Conservation (phyloP, 2,329 filamentous ascomycete genomes). For the Hirsutella rhossiliensis region DNA sequence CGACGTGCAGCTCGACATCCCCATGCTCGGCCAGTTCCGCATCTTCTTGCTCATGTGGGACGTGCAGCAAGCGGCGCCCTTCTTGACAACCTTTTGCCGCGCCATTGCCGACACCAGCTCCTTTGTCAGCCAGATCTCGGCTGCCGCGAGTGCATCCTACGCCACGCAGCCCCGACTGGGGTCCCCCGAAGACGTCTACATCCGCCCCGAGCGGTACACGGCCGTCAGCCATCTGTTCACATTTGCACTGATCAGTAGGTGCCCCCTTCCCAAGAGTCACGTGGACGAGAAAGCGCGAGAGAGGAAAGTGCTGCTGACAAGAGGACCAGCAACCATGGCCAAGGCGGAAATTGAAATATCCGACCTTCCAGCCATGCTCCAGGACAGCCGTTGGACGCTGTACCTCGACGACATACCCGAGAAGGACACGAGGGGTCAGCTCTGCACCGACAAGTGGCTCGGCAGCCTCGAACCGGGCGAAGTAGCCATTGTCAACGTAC, state of each 20-base stretch:
- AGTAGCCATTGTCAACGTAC: constrained; percentile 53
- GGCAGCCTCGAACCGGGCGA: constrained; percentile 43
- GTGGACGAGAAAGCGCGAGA: not conserved
- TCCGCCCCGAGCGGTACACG: constrained; percentile 57
- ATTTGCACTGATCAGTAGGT: constrained; percentile 52
- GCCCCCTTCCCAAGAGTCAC: too few species aligned
- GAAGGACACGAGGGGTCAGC: constrained; percentile 35
- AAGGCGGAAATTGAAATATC: constrained; percentile 53
- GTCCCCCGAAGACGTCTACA: constrained; percentile 52
- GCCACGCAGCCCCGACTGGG: constrained; percentile 41
- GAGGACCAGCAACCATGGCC: constrained; percentile 37
- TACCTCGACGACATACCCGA: constrained; percentile 56
- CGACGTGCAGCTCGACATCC: constrained; percentile 66
- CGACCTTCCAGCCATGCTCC: constrained; percentile 48
- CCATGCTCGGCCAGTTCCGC: constrained; percentile 65
- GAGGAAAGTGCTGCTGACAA: constrained; percentile 8
- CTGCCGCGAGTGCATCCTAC: constrained; percentile 50
- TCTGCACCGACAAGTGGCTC: constrained; percentile 59
- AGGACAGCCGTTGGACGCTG: constrained; percentile 58
- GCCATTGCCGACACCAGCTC: constrained; percentile 37
- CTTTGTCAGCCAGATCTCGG: constrained; percentile 47
- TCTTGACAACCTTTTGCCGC: constrained; percentile 47
- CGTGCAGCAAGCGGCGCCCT: constrained; percentile 39
- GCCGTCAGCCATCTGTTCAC: constrained; percentile 58
- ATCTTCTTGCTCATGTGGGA: constrained; percentile 61